phyloP scores from a whole-genome alignment of 176 grass and related monocot species.

The Alopecurus myosuroides region DNA sequence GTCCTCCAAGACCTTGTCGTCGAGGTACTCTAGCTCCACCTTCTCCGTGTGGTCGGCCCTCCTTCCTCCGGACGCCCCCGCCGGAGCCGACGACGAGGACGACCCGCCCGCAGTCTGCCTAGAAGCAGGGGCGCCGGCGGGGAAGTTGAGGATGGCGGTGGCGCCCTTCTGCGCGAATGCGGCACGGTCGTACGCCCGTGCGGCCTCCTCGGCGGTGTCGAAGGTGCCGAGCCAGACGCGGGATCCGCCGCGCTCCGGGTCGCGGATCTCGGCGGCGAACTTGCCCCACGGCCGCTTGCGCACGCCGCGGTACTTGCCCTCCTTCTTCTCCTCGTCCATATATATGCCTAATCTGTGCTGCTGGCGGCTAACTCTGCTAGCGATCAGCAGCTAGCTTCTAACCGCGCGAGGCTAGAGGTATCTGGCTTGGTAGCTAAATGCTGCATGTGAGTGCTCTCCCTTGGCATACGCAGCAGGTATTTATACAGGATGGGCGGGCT shows the following conservation, averaged over 20 bases:
- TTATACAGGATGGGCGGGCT: constrained; percentile 12
- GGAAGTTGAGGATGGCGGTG: constrained; percentile 77
- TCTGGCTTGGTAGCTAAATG: background rate
- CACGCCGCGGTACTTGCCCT: constrained; percentile 72
- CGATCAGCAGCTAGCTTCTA: no score
- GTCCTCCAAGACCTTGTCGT: constrained; percentile 61
- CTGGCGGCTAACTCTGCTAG: no score
- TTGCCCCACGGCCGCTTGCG: constrained; percentile 75
- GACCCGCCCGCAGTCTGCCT: background rate
- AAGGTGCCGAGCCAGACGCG: constrained; percentile 85
- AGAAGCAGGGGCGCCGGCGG: background rate
- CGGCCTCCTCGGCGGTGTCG: constrained; percentile 75
- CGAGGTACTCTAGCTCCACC: constrained; percentile 70
- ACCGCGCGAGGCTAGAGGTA: background rate
- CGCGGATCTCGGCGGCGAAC: constrained; percentile 78
- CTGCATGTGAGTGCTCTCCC: background rate
- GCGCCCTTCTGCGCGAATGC: constrained; percentile 66
- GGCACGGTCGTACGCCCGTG: constrained; percentile 69
- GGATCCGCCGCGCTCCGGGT: constrained; percentile 53
- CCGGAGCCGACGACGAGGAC: constrained; percentile 18
- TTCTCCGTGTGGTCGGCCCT: constrained; percentile 10
- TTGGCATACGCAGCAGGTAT: background rate
- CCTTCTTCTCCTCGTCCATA: constrained; percentile 54
- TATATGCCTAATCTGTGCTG: background rate
- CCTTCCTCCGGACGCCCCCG: constrained; percentile 21